A percentile compares a stretch with the other conserved stretches of the same genome.
phyloP scores from a whole-genome alignment of 1,284 basidiomycete genomes.

The Microbotryum saponariae region DNA sequence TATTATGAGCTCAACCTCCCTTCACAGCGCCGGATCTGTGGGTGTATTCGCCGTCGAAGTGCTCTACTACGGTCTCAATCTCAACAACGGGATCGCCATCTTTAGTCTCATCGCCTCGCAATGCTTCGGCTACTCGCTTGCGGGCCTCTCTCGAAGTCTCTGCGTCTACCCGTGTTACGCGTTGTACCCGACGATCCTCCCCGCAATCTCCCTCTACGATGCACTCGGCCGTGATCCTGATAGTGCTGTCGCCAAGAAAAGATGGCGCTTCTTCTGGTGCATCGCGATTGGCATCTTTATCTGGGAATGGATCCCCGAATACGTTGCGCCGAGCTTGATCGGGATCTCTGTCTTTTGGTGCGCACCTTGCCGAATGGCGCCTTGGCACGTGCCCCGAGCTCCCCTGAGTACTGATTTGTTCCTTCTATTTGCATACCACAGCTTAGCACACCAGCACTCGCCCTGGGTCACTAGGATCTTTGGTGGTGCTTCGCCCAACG shows the following conservation, averaged over 20 bases:
- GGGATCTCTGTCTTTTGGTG: constrained; percentile 48
- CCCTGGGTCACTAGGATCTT: constrained; percentile 56
- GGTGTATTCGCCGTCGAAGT: constrained; percentile 59
- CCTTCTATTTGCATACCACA: too few relatives aligned
- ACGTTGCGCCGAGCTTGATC: constrained; percentile 44
- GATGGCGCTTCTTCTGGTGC: constrained; percentile 36
- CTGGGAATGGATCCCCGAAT: constrained; percentile 43
- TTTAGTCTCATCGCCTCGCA: constrained; percentile 22
- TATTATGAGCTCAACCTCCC: constrained; percentile 60
- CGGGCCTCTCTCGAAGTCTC: constrained; percentile 27
- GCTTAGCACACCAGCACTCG: constrained; percentile 51
- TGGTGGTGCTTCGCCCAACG: constrained; percentile 56
- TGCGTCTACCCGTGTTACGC: constrained; percentile 30
- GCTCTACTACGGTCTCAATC: constrained; percentile 52
- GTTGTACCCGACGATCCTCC: constrained; percentile 30
- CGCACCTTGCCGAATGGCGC: too few relatives aligned
- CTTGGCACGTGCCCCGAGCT: too few relatives aligned
- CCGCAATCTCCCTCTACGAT: constrained; percentile 54
- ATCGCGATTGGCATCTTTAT: constrained; percentile 35
- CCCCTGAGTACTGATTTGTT: too few relatives aligned
- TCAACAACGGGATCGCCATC: constrained; percentile 45
- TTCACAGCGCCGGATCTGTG: constrained; percentile 57
- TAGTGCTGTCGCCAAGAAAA: constrained; percentile 30
- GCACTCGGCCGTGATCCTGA: constrained; percentile 50
- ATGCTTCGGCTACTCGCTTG: constrained; percentile 24